phyloP scores from a whole-genome alignment of 2,329 filamentous ascomycete species.

The Hansfordia pulvinata region DNA sequence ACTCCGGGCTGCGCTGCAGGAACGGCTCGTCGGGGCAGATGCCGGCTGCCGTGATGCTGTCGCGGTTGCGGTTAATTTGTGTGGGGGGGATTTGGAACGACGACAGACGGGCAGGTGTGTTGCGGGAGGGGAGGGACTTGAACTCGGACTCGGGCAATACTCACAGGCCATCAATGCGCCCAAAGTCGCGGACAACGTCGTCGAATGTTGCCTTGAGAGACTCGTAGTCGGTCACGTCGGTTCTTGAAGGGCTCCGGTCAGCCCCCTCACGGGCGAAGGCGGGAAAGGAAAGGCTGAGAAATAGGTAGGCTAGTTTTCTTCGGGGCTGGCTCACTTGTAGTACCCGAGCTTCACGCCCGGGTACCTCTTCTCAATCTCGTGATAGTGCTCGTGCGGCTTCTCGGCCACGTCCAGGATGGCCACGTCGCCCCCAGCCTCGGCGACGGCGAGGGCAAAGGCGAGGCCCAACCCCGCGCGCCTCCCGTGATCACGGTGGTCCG shows the following conservation, averaged over 20 bases:
- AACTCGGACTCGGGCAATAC: slow-evolving; percentile 1
- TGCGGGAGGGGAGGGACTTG: too few species aligned
- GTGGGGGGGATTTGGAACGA: too few species aligned
- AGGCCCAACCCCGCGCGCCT: slow-evolving; percentile 25
- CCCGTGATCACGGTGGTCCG: slow-evolving; percentile 24
- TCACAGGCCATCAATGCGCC: slow-evolving; percentile 9
- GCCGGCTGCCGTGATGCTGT: slow-evolving; percentile 22
- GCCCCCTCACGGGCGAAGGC: too few species aligned
- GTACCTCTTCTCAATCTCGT: slow-evolving; percentile 5
- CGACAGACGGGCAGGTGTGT: too few species aligned
- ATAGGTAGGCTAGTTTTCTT: background rate
- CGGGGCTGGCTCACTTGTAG: too few species aligned
- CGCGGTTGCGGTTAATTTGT: slow-evolving; percentile 19
- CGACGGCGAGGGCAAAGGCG: slow-evolving; percentile 21
- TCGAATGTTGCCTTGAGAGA: slow-evolving; percentile 8
- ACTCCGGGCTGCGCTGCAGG: too few species aligned
- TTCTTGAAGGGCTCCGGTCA: too few species aligned
- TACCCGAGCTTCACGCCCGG: slow-evolving; percentile 2
- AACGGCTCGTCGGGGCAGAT: background rate
- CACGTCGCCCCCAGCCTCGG: slow-evolving; percentile 25
- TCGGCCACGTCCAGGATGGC: slow-evolving; percentile 20
- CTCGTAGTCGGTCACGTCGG: slow-evolving; percentile 9
- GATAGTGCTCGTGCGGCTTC: slow-evolving; percentile 16
- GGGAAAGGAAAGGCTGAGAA: slow-evolving; percentile 1
- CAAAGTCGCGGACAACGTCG: slow-evolving; percentile 8